Evolutionary conservation across 768 basidiomycete genomes (phyloP), one percentile per base, ranked within the genome.

Genomic region (Trametes punicea): DNA sequence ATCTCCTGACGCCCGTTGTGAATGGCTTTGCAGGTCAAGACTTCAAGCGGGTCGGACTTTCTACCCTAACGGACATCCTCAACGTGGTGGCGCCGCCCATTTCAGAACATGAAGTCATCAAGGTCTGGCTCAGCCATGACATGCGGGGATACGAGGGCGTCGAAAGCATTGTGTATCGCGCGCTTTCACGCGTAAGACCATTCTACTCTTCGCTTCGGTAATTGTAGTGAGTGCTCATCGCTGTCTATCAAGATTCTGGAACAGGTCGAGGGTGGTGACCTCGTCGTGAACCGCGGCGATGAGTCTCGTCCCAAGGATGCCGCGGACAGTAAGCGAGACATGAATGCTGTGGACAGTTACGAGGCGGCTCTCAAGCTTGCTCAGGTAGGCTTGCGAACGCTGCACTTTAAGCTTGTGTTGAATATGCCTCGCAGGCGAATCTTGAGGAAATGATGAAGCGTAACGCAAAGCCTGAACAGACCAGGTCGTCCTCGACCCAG

Each of bases 21-120:
- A 23, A 46, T 45, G 13, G 16, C 25, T 42, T 38, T 49, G 30
- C 64, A 97, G 94, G 91, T 48, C 81, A 94, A 68, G 95, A 97
- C 67, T 87, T 98, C 65, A 91, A 86, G 67, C 81, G 87, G 47
- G 88, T 90, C 25, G 92, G 93, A 26, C 73, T 95, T 33, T 93
- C 91, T 9, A 93, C 95, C 2, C 74, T 98, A 25, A 91, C 84
- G 2, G 94, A 96, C 55, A 86, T 99, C 53, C 76, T 99, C 47
- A 96, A 98, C 68, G 96, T 88, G 26, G 96, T 99, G 57, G 97
- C 97, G 0, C 97, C 97, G 38, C 97, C 97, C 11, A 98, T 98
- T 64, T 91, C 95, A 23, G 95, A 96, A 70, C 96, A 98, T 68
- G 97, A 99, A 72, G 93, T 98, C 15, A 94, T 99, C 61, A 85